A percentile compares a stretch with the other conserved stretches of the same genome.
phyloP scores from a whole-genome alignment of 1,284 basidiomycete species.

The Fistulina hepatica region DNA sequence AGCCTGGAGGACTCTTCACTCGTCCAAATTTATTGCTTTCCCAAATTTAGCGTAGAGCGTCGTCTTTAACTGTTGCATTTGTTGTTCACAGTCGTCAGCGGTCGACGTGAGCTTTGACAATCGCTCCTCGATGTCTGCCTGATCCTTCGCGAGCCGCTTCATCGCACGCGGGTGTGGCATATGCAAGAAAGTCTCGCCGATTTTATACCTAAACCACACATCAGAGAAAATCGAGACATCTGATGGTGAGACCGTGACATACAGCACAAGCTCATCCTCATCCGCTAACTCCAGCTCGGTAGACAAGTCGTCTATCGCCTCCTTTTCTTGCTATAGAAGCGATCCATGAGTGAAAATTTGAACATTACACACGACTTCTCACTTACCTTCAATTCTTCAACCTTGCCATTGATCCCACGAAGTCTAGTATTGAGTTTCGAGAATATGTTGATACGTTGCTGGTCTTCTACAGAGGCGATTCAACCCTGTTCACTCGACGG shows the following conservation, averaged over 20 bases:
- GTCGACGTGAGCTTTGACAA: slow-evolving; percentile 44
- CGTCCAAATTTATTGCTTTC: slow-evolving; percentile 85
- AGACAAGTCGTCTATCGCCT: slow-evolving; percentile 80
- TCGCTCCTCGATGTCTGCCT: slow-evolving; percentile 46
- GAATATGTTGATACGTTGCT: slow-evolving; percentile 87
- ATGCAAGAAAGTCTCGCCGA: slow-evolving; percentile 85
- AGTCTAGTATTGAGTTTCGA: slow-evolving; percentile 83
- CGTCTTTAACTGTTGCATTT: slow-evolving; percentile 89
- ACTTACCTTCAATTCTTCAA: slow-evolving; percentile 60
- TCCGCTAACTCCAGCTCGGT: slow-evolving; percentile 87
- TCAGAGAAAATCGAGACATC: not conserved
- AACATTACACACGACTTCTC: not conserved
- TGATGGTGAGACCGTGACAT: slow-evolving; percentile 19
- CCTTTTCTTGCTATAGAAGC: slow-evolving; percentile 70
- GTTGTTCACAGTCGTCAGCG: slow-evolving; percentile 64
- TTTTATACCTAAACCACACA: slow-evolving; percentile 56
- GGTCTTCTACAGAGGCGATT: slow-evolving; percentile 91
- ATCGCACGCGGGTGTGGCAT: slow-evolving; percentile 64
- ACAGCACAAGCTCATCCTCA: slow-evolving; percentile 73
- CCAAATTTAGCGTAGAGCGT: slow-evolving; percentile 88
- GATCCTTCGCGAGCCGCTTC: slow-evolving; percentile 66
- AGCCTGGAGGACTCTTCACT: too few relatives aligned
- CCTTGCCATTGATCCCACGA: slow-evolving; percentile 61
- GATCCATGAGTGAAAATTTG: slow-evolving; percentile 7
- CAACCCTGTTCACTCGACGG: too few relatives aligned